Percentiles rank a stretch among this genome's conserved stretches.
phyloP scores from a whole-genome alignment of 2,329 filamentous ascomycete species.

The Trematosphaeria pertusa region DNA sequence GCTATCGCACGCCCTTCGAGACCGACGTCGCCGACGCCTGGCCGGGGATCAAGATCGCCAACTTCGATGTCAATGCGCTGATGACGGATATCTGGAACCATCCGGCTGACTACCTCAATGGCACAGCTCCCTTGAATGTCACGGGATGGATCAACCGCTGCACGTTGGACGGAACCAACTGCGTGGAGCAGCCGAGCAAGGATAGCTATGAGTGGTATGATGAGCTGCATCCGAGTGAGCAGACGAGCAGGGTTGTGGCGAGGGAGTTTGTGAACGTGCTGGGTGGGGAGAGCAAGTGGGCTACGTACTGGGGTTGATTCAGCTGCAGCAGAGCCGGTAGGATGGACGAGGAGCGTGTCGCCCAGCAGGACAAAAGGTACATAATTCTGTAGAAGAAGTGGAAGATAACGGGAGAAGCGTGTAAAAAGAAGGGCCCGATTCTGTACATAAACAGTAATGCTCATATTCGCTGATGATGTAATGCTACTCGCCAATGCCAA shows the following conservation, averaged over 20 bases:
- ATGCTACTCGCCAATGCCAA: too few relatives aligned
- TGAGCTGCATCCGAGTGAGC: slow-evolving; percentile 73
- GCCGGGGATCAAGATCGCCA: slow-evolving; percentile 65
- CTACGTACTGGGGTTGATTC: slow-evolving; percentile 53
- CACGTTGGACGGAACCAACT: slow-evolving; percentile 47
- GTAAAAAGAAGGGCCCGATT: too few relatives aligned
- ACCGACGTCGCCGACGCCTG: slow-evolving; percentile 52
- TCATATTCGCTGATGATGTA: too few relatives aligned
- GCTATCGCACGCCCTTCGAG: slow-evolving; percentile 60
- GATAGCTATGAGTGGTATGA: slow-evolving; percentile 78
- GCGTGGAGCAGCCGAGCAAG: slow-evolving; percentile 34
- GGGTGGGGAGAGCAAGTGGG: slow-evolving; percentile 56
- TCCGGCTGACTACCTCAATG: slow-evolving; percentile 67
- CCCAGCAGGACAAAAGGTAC: too few relatives aligned
- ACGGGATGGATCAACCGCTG: slow-evolving; percentile 67
- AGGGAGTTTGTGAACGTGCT: slow-evolving; percentile 64
- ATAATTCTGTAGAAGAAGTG: too few relatives aligned
- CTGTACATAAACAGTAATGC: too few relatives aligned
- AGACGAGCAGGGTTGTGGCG: slow-evolving; percentile 65
- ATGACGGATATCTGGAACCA: slow-evolving; percentile 70
- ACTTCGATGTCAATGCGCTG: slow-evolving; percentile 70
- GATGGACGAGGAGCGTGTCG: too few relatives aligned
- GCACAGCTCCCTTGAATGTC: slow-evolving; percentile 67
- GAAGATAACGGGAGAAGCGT: too few relatives aligned
- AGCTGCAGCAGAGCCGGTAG: too few relatives aligned